Base-by-base conservation (phyloP, 2,329 filamentous ascomycete species). In the Coniochaeta prunicola region DNA sequence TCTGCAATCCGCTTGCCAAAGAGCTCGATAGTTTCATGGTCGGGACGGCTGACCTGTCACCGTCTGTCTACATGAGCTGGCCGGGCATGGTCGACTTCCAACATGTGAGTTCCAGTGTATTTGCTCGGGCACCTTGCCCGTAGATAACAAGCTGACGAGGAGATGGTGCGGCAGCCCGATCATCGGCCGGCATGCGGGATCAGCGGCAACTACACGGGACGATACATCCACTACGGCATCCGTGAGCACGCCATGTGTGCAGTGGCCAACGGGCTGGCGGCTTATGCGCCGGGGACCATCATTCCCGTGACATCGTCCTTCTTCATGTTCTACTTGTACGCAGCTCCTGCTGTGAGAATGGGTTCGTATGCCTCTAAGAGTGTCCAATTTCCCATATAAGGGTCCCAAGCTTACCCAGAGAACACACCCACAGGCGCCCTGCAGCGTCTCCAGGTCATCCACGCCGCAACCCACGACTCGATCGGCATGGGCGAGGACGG, bases 221-320 rank as follows among this genome's bases (percentile, higher is more conserved):
- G 82, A 1, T 85, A 83, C 63, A 79, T 86, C 62, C 83, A 83
- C 67, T 86, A 77, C 67, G 83, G 83, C 40, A 79, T 86, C 58
- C 79, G 83, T 5, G 83, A 86, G 63, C 83, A 86, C 65, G 83
- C 82, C 58, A 87, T 87, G 84, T 76, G 76, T 2, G 71, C 78
- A 31, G 80, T 84, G 26, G 76, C 78, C 7, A 84, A 84, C 66
- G 85, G 84, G 3, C 69, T 87, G 4, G 83, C 84, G 0, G 84
- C 84, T 1, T 84, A 73, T 60, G 70, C 70, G 45, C 75, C 69
- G 6, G 76, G 72, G n/a, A 81, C 79, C 0, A 75, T 84, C 62
- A 64, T 84, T 13, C 82, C 81, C 0, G 70, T 83, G 28, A 84
- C 81, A 0, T 77, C 79, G 0, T 74, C 75, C 1, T 84, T 84